These are phyloP conservation scores for Trichophyton equinum DNA, from an alignment of 2,329 filamentous ascomycete species.

Conservation along the genomic window DNA sequence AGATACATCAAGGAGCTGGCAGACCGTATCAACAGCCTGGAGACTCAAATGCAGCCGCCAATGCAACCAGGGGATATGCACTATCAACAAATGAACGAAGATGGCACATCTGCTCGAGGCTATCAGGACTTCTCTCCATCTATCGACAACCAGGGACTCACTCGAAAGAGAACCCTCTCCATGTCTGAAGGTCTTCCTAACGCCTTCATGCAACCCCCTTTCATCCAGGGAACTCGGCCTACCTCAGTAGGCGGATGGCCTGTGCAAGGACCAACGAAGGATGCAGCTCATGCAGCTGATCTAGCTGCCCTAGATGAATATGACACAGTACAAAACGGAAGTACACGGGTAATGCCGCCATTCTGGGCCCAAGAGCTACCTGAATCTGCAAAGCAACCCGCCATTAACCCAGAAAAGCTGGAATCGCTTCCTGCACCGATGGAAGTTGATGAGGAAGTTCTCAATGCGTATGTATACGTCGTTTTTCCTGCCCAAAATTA, in stretches of 20 bases:
- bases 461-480: slow-evolving; percentile 27
- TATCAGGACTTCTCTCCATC: slow-evolving; percentile 45
- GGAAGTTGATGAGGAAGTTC: slow-evolving; percentile 27
- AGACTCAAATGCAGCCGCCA: slow-evolving; percentile 53
- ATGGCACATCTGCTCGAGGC: slow-evolving; percentile 24
- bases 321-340: slow-evolving; percentile 27
- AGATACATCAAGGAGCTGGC: slow-evolving; percentile 88
- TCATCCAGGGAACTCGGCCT: slow-evolving; percentile 15
- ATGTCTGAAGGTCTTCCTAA: slow-evolving; percentile 36
- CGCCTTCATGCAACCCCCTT: slow-evolving; percentile 30
- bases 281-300: slow-evolving; percentile 13
- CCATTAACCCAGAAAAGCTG: slow-evolving; percentile 22
- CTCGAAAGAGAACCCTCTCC: slow-evolving; percentile 39
- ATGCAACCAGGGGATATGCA: slow-evolving; percentile 23
- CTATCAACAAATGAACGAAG: slow-evolving; percentile 33
- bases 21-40: slow-evolving; percentile 69
- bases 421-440: slow-evolving; percentile 26
- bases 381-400: slow-evolving; percentile 14
- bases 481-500: neutral
- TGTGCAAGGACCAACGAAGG: slow-evolving; percentile 20
- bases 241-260: slow-evolving; percentile 19
- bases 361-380: slow-evolving; percentile 25
- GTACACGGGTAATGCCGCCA: slow-evolving; percentile 25
- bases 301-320: slow-evolving; percentile 11
- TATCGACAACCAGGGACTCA: slow-evolving; percentile 29